Evolutionary conservation across 2,329 filamentous ascomycete species (phyloP), one percentile per base, ranked within the genome.

Genomic region (Aphanocladium album): DNA sequence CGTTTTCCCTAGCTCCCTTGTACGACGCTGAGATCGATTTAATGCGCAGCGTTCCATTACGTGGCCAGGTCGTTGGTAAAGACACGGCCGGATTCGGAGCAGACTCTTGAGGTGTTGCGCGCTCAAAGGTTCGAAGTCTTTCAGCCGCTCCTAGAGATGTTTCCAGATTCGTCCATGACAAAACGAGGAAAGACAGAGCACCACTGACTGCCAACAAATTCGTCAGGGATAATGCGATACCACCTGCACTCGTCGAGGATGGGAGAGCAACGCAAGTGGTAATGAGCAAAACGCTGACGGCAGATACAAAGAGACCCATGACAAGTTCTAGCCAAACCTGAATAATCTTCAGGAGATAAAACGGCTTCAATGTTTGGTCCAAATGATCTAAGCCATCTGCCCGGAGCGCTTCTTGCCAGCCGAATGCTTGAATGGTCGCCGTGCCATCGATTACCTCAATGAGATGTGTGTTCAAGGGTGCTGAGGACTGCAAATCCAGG

Each of bases 271-370:
- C 76, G 1, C 78, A 76, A 1, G 82, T 66, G 0, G 60, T 70
- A 8, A 83, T 76, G 2, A 83, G 65, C 2, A 80, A 64, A 0
- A 77, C 72, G 1, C 79, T 79, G 30, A 83, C 71, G 1, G 66
- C 74, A 0, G 79, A 76, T 0, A 80, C 76, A 4, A 67, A 52
- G 2, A 83, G 65, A 60, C 82, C 78, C 11, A 83, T 64, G 0
- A 79, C 77, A 1, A 83, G 66, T 0, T 71, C 76, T 1, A 82
- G 69, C 79, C 80, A 83, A 25, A 76, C 70, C 62, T 83, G 80
- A 16, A 82, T 76, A 23, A 75, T 74, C 57, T 72, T 77, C 12
- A 81, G 71, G 7, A 81, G 69, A 60, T 83, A 72, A 12, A 65
- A 68, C 1, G 70, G 69, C n/a, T 66, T 62, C 37, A 72, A 69